These are phyloP conservation scores for Salicornia ramosissima DNA, from an alignment of 148 eudicot species.

Conservation along the genomic window DNA sequence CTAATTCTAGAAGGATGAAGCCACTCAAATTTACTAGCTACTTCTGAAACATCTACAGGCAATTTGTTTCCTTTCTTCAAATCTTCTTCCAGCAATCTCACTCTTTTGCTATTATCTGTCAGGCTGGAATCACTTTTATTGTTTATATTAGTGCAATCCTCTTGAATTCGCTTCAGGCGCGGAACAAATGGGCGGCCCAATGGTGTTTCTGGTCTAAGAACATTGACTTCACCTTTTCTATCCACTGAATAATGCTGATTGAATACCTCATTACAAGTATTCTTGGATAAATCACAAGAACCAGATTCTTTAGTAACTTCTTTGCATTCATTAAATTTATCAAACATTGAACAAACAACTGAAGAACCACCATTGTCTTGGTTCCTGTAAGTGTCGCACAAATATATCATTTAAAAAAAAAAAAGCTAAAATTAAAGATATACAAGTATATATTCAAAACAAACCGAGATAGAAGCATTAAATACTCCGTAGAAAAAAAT, in stretches of 20 bases:
- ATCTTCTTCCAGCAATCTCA: slow-evolving; percentile 41
- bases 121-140: slow-evolving; percentile 26
- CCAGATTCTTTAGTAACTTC: slow-evolving; percentile 21
- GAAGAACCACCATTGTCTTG: slow-evolving; percentile 26
- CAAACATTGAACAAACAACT: slow-evolving; percentile 26
- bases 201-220: slow-evolving; percentile 66
- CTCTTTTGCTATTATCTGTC: slow-evolving; percentile 49
- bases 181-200: slow-evolving; percentile 66
- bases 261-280: slow-evolving; percentile 23
- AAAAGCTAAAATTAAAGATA: background rate
- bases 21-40: slow-evolving; percentile 81
- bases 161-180: slow-evolving; percentile 73
- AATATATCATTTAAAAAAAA: background rate
- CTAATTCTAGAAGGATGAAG: slow-evolving; percentile 71
- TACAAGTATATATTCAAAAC: background rate
- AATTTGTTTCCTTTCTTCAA: slow-evolving; percentile 26
- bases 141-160: slow-evolving; percentile 40
- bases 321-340: slow-evolving; percentile 35
- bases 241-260: slow-evolving; percentile 19
- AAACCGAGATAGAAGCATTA: background rate
- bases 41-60: slow-evolving; percentile 35
- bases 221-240: slow-evolving; percentile 33
- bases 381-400: slow-evolving; percentile 38
- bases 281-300: slow-evolving; percentile 21
- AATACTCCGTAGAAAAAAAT: background rate